Conservation (phyloP, 192 early-diverging fungal species). For the Diversispora epigaea region DNA sequence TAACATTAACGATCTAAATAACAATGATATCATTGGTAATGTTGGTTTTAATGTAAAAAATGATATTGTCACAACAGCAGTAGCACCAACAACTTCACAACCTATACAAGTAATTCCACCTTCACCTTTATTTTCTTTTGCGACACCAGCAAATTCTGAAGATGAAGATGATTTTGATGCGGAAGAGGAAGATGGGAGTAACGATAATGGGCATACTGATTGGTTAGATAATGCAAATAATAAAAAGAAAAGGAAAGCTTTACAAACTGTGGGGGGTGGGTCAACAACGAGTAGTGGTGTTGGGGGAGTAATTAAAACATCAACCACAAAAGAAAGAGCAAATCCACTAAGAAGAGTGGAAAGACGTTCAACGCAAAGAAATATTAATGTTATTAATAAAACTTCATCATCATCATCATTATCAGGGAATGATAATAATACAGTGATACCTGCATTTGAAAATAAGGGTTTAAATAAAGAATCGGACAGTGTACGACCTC, state of each 20-base stretch:
- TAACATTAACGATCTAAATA: neutral
- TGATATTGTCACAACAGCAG: neutral
- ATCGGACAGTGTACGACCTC: constrained; percentile 16
- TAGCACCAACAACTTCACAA: neutral
- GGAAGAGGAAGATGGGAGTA: constrained; percentile 30
- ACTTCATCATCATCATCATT: neutral
- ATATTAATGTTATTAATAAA: neutral
- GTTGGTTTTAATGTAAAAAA: neutral
- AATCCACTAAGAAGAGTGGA: constrained; percentile 28
- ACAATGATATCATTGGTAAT: constrained; percentile 1
- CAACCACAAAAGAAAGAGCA: constrained; percentile 21
- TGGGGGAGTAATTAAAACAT: constrained; percentile 25
- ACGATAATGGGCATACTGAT: constrained; percentile 19
- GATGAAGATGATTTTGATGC: constrained; percentile 31
- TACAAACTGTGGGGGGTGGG: constrained; percentile 30
- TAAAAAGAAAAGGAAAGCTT: constrained; percentile 32
- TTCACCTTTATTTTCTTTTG: constrained; percentile 28
- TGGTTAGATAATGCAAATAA: constrained; percentile 35
- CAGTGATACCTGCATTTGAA: neutral
- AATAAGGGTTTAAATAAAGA: constrained; percentile 10
- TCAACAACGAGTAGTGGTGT: constrained; percentile 11
- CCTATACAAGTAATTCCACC: constrained; percentile 19
- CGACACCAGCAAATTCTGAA: constrained; percentile 30
- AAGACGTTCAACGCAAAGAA: constrained; percentile 12
- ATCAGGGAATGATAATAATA: neutral